Conservation (phyloP, 352 stramenopile species). For the Phytopythium helicoides region DNA sequence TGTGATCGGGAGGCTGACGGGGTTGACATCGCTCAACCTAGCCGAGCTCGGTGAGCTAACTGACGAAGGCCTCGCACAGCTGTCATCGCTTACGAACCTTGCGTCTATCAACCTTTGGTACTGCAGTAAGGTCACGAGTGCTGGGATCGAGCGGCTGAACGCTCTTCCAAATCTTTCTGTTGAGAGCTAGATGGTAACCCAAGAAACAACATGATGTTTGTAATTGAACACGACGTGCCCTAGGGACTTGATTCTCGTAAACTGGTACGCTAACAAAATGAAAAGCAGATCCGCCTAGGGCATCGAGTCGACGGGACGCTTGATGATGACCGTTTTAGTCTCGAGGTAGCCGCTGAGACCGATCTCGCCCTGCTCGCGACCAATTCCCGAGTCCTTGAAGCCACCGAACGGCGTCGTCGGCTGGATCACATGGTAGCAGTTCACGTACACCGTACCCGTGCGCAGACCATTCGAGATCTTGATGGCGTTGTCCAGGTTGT, state of each 20-base stretch:
- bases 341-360: slow-evolving; percentile 73
- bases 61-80: slow-evolving; percentile 45
- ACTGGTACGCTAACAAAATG: too few species aligned
- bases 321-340: slow-evolving; percentile 70
- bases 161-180: slow-evolving; percentile 44
- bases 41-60: slow-evolving; percentile 72
- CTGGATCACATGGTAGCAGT: slow-evolving; percentile 91
- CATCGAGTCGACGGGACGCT: slow-evolving; percentile 35
- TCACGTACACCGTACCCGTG: slow-evolving; percentile 92
- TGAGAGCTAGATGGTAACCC: slow-evolving; percentile 17
- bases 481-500: slow-evolving; percentile 78
- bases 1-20: slow-evolving; percentile 38
- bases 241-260: too few species aligned
- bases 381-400: slow-evolving; percentile 72
- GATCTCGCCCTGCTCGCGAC: slow-evolving; percentile 65
- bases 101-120: slow-evolving; percentile 78
- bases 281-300: slow-evolving; percentile 8
- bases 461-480: slow-evolving; percentile 86
- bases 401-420: slow-evolving; percentile 69
- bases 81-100: slow-evolving; percentile 47
- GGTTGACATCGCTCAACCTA: slow-evolving; percentile 67
- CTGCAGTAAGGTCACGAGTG: slow-evolving; percentile 68
- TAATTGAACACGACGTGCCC: too few species aligned
- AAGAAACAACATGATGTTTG: too few species aligned
- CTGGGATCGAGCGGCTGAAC: slow-evolving; percentile 45